Conservation (phyloP, 1,139 yeast species). For the Kodamaea arcana region DNA sequence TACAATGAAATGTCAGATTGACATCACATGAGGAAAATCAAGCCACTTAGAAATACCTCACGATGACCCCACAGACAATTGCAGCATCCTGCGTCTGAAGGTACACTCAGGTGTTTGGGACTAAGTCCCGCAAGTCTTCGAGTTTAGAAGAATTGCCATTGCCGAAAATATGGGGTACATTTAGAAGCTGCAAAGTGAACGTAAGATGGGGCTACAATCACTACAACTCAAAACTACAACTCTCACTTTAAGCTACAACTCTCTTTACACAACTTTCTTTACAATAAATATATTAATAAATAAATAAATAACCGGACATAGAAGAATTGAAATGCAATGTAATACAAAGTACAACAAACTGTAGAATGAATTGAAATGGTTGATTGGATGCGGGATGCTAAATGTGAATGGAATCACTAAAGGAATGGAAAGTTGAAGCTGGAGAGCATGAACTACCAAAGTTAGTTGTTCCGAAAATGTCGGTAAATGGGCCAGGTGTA, state of each 20-base stretch:
- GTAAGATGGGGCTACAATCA: no score
- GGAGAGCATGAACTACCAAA: conserved; percentile 17
- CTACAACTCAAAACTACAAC: no score
- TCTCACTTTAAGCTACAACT: no score
- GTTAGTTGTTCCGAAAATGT: conserved; percentile 8
- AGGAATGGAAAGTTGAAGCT: conserved; percentile 29
- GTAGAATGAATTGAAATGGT: neutral
- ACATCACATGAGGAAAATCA: neutral
- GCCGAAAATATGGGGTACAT: no score
- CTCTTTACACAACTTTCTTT: no score
- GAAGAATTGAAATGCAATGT: conserved; percentile 3
- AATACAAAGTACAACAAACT: conserved; percentile 7
- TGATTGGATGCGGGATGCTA: conserved; percentile 7
- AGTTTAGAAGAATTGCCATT: no score
- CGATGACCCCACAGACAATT: no score
- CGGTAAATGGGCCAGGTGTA: conserved; percentile 3
- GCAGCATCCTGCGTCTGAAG: no score
- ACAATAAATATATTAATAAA: conserved; percentile 1
- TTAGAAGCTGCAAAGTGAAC: no score
- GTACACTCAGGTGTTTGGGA: no score
- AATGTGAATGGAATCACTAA: conserved; percentile 31
- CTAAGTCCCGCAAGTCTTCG: no score
- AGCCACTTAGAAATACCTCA: no score
- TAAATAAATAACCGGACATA: conserved; percentile 2
- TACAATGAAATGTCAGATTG: neutral